Evolutionary conservation across 2,329 filamentous ascomycete species (phyloP), one percentile per base, ranked within the genome.

Genomic region (Byssoonygena ceratinophila): DNA sequence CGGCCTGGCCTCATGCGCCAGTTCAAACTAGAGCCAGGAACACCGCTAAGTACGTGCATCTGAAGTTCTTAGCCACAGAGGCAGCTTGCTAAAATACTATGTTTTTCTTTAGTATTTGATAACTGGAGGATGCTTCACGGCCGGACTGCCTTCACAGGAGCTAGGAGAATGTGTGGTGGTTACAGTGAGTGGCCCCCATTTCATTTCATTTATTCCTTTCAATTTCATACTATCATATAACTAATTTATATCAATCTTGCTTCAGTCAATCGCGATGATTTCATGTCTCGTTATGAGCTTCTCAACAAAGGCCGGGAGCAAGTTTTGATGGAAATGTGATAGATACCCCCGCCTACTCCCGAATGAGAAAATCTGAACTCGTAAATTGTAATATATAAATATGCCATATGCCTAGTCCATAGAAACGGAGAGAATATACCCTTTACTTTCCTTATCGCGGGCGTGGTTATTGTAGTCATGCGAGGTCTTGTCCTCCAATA

Each of bases 121-220:
- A 97, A 98, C 64, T 96, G 91, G 89, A 79, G 92, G 54, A 85
- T 96, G 31, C 71, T 97, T 60, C 92, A 98, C 68, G 92, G 91
- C 1, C 76, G 92, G 60, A 82, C 82, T 48, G 80, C 80, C 0
- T 98, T 97, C 63, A 84, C 82, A 4, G 92, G 92, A 1, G 81
- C 85, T 63, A 76, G 92, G 59, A 82, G 90, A 59, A 86, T 98
- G 63, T 96, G 90, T 67, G 92, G 92, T 55, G 91, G 80, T 8
- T 97, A 97, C 63, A 84, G 87, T 89, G 72, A 76, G 84, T 80
- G 18, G 56, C 47, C 31, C 40, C 27, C 16, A 36, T 14, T 20
- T 39, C 23, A 1, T 16, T 14, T 36, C n/a, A n/a, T n/a, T n/a
- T n/a, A n/a, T n/a, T 22, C 46, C 27, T 8, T 48, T 25, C 16